Evolutionary conservation across 2,329 filamentous ascomycete genomes (phyloP).

Genomic region (Pseudogymnoascus sp.): DNA sequence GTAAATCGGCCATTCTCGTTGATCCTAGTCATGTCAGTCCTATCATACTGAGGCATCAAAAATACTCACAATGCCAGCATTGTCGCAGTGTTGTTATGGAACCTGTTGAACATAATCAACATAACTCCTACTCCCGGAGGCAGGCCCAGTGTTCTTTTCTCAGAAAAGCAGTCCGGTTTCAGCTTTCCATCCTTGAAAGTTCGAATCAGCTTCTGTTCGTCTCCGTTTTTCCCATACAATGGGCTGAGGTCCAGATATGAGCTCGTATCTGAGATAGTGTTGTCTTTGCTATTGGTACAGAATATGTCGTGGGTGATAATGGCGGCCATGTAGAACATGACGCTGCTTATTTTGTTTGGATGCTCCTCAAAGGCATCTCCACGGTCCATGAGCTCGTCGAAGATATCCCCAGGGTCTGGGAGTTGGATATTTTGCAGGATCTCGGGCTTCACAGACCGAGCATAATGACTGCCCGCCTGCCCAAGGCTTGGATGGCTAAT

Average conservation of each 20-base stretch:
- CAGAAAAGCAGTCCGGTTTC: constrained; percentile 65
- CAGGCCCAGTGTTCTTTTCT: constrained; percentile 60
- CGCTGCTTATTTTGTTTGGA: constrained; percentile 63
- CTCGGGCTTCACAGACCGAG: constrained; percentile 53
- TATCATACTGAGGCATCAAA: constrained; percentile 4
- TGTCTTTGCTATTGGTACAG: constrained; percentile 54
- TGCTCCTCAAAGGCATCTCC: constrained; percentile 49
- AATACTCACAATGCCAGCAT: constrained; percentile 53
- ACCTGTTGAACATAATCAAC: constrained; percentile 69
- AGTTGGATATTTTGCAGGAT: constrained; percentile 50
- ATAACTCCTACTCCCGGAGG: constrained; percentile 65
- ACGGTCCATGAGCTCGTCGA: constrained; percentile 51
- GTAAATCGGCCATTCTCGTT: constrained; percentile 77
- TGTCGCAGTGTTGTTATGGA: constrained; percentile 79
- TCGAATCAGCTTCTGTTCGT: constrained; percentile 40
- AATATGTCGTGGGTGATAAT: constrained; percentile 61
- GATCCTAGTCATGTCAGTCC: constrained; percentile 39
- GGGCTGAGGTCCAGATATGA: constrained; percentile 69
- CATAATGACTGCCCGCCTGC: constrained; percentile 58
- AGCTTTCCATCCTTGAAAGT: constrained; percentile 63
- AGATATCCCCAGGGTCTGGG: constrained; percentile 57
- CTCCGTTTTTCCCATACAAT: constrained; percentile 57
- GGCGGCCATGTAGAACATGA: constrained; percentile 66
- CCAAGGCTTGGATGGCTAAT: constrained; percentile 56
- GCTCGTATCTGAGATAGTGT: constrained; percentile 56